Percentiles rank a stretch among this genome's conserved stretches.
These are phyloP conservation scores for Tolypocladium endophyticum DNA, from an alignment of 2,329 filamentous ascomycete species.

Conservation along the genomic window DNA sequence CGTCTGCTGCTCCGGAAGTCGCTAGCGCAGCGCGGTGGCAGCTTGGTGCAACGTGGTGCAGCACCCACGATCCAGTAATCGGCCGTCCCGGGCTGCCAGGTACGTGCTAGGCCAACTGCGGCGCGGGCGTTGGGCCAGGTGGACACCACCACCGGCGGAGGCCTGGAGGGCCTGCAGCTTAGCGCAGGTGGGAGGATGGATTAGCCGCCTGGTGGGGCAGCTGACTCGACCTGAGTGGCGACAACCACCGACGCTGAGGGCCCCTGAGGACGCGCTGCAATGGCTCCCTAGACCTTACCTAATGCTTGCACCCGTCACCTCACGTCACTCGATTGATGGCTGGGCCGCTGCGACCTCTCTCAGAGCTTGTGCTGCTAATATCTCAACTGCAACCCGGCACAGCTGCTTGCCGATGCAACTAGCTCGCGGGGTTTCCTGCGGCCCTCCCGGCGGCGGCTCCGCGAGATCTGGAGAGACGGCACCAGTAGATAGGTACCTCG, in stretches of 20 bases:
- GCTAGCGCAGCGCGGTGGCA: not conserved
- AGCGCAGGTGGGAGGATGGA: constrained; percentile 3
- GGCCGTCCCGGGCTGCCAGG: not conserved
- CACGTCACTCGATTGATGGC: not conserved
- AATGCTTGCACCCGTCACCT: not conserved
- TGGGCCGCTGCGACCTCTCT: not conserved
- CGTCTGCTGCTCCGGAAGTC: not conserved
- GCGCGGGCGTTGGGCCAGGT: not conserved
- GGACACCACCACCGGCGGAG: not conserved
- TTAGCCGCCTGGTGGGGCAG: constrained; percentile 18
- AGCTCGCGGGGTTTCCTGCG: not conserved
- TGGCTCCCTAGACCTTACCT: not conserved
- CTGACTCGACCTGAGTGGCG: constrained; percentile 19
- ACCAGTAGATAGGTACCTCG: not conserved
- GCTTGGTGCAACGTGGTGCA: not conserved
- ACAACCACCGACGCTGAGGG: not conserved
- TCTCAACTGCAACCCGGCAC: not conserved
- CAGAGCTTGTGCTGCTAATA: not conserved
- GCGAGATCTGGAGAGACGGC: not conserved
- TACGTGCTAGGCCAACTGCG: not conserved
- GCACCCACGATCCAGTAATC: constrained; percentile 1
- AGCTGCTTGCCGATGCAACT: not conserved
- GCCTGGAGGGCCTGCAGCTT: not conserved
- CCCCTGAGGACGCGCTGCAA: not conserved
- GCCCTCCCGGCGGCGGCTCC: not conserved